Percentiles rank a stretch among this genome's conserved stretches.
These are phyloP conservation scores for Diaporthe eres DNA, from an alignment of 2,329 filamentous ascomycete species.

Conservation along the genomic window DNA sequence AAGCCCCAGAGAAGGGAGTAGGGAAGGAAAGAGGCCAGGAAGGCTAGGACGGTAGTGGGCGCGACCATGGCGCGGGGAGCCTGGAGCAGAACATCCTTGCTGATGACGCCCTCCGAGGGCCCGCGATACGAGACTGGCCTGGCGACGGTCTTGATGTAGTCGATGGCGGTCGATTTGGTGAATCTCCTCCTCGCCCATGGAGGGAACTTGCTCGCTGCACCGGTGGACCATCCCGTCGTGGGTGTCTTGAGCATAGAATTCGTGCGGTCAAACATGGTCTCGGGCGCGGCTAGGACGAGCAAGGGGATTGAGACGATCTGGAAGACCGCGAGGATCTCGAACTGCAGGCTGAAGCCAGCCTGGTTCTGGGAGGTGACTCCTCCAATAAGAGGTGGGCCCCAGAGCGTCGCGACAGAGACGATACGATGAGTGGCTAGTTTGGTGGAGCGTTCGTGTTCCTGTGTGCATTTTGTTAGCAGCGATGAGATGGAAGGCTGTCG, in stretches of 20 bases:
- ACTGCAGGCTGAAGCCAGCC: constrained; percentile 62
- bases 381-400: constrained; percentile 68
- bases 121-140: constrained; percentile 56
- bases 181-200: constrained; percentile 47
- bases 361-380: constrained; percentile 61
- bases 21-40: constrained; percentile 61
- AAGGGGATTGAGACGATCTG: constrained; percentile 62
- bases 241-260: constrained; percentile 47
- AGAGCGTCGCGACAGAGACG: constrained; percentile 61
- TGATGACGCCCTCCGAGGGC: constrained; percentile 41
- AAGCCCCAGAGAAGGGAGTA: constrained; percentile 63
- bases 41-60: constrained; percentile 64
- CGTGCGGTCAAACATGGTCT: constrained; percentile 66
- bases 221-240: constrained; percentile 47
- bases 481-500: background rate
- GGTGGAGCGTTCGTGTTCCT: constrained; percentile 67
- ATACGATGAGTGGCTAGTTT: constrained; percentile 62
- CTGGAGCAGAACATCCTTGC: constrained; percentile 56
- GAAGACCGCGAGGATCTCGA: constrained; percentile 65
- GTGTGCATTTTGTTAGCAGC: constrained; percentile 44
- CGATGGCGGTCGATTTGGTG: constrained; percentile 48
- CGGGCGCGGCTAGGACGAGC: constrained; percentile 63
- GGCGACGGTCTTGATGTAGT: constrained; percentile 56
- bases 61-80: constrained; percentile 62
- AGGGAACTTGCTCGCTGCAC: constrained; percentile 42